Evolutionary conservation across 805 yeast species (phyloP).

Genomic region (Jamesozyma rosinii): DNA sequence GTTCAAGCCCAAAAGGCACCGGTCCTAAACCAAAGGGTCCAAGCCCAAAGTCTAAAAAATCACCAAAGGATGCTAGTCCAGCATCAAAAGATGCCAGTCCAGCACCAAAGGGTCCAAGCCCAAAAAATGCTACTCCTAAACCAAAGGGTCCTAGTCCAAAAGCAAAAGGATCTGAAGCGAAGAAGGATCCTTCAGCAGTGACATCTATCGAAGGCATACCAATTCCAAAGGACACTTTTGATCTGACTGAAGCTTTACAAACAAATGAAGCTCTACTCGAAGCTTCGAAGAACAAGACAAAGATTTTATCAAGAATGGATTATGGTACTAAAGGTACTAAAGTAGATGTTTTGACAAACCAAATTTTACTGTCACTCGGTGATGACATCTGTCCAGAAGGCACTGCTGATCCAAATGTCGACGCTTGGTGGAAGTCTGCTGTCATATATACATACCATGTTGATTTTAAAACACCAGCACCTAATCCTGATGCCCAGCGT

Average conservation of each 20-base stretch:
- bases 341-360: conserved; percentile 19
- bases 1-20: neutral
- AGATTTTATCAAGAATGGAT: conserved; percentile 12
- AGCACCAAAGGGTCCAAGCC: neutral
- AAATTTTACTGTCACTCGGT: conserved; percentile 10
- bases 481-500: neutral
- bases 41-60: neutral
- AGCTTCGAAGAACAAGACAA: conserved; percentile 2
- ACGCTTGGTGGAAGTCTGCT: conserved; percentile 18
- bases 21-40: neutral
- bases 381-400: conserved; percentile 9
- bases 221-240: conserved; percentile 5
- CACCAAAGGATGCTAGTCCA: conserved; percentile 1
- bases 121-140: conserved; percentile 1
- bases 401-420: conserved; percentile 3
- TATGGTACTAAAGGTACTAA: conserved; percentile 20
- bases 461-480: conserved; percentile 8
- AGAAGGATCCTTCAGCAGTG: neutral
- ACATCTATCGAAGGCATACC: conserved; percentile 1
- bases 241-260: conserved; percentile 6
- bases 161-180: neutral
- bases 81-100: neutral
- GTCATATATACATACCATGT: conserved; percentile 16
- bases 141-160: neutral
- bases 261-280: conserved; percentile 4